These are phyloP conservation scores for Sanguinoderma infundibulare DNA, from an alignment of 1,284 basidiomycete genomes.

Conservation along the genomic window DNA sequence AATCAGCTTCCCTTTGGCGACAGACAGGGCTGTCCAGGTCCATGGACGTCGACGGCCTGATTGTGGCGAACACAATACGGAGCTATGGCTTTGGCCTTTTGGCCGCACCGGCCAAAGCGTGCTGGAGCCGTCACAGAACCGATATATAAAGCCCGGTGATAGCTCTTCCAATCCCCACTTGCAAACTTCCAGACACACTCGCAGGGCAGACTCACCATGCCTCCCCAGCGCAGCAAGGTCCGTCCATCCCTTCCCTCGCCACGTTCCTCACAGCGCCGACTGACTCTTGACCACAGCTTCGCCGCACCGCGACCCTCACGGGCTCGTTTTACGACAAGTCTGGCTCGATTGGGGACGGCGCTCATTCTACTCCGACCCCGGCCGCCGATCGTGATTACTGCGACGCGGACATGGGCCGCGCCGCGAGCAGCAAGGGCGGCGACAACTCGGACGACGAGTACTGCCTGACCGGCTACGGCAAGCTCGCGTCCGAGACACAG, in stretches of 20 bases:
- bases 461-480: conserved; percentile 24
- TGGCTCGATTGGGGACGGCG: conserved; percentile 15
- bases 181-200: background rate
- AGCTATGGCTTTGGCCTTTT: background rate
- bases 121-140: background rate
- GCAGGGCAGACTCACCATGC: conserved; percentile 7
- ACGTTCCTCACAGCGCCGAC: background rate
- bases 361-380: conserved; percentile 11
- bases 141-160: background rate
- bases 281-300: conserved; percentile 4
- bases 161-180: background rate
- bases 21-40: background rate
- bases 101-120: conserved; percentile 1
- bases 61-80: background rate
- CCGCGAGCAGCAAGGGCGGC: conserved; percentile 4
- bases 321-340: conserved; percentile 23
- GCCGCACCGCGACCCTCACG: conserved; percentile 15
- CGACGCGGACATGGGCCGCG: conserved; percentile 1
- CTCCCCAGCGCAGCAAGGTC: conserved; percentile 22
- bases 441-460: conserved; percentile 16
- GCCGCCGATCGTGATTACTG: background rate
- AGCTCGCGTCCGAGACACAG: conserved; percentile 16
- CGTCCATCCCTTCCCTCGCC: background rate
- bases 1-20: background rate
- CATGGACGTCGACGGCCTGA: background rate